Evolutionary conservation across 2,329 filamentous ascomycete genomes (phyloP).

Genomic region (Fonsecaea multimorphosa): DNA sequence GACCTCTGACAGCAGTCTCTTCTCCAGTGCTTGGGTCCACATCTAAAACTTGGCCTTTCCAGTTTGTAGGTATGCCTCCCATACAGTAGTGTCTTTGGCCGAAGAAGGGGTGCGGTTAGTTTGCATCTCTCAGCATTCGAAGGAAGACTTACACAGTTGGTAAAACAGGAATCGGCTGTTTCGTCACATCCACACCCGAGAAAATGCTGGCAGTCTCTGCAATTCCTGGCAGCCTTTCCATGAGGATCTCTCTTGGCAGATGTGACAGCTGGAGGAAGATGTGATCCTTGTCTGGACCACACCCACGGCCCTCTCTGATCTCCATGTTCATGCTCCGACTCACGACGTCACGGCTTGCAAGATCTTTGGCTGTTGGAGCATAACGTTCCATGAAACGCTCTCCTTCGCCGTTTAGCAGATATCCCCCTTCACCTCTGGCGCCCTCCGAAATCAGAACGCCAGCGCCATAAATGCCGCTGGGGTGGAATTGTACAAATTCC

Average conservation of each 20-base stretch:
- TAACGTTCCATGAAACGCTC: slow-evolving; percentile 99
- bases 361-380: slow-evolving; percentile 95
- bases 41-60: slow-evolving; percentile 96
- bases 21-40: slow-evolving; percentile 78
- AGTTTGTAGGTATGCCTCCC: slow-evolving; percentile 97
- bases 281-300: slow-evolving; percentile 96
- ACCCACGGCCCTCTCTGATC: slow-evolving; percentile 95
- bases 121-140: neutral
- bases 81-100: slow-evolving; percentile 84
- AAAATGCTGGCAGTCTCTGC: slow-evolving; percentile 98
- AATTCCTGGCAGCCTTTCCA: slow-evolving; percentile 96
- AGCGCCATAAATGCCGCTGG: slow-evolving; percentile 97
- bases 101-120: neutral
- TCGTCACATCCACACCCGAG: slow-evolving; percentile 92
- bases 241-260: slow-evolving; percentile 86
- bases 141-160: slow-evolving; percentile 70
- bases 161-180: slow-evolving; percentile 94
- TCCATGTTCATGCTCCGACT: slow-evolving; percentile 98
- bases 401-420: slow-evolving; percentile 95
- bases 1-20: slow-evolving; percentile 89
- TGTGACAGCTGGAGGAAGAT: slow-evolving; percentile 98
- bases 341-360: slow-evolving; percentile 93
- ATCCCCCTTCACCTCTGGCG: slow-evolving; percentile 96
- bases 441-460: slow-evolving; percentile 98
- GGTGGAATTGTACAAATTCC: slow-evolving; percentile 99